A percentile compares a stretch with the other conserved stretches of the same genome.
Conservation (phyloP, 2,329 filamentous ascomycete genomes). For the Fusarium agapanthi region DNA sequence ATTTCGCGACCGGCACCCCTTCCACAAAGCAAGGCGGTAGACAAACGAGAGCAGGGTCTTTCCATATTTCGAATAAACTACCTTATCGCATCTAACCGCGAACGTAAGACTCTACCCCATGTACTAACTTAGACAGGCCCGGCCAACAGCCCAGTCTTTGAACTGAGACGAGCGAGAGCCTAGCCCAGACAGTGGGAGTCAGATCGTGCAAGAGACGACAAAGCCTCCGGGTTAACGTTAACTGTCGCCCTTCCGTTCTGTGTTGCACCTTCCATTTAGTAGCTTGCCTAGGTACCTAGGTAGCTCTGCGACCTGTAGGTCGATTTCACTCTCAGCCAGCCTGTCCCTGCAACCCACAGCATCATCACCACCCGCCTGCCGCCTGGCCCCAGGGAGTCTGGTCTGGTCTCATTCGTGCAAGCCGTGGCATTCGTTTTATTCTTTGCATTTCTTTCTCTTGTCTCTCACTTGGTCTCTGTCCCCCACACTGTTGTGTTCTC, state of each 20-base stretch:
- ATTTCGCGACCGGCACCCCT: conserved; percentile 1
- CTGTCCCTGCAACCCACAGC: conserved; percentile 41
- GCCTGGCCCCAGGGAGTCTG: conserved; percentile 25
- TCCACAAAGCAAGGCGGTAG: background rate
- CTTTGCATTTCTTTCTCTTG: conserved; percentile 23
- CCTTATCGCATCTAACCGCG: background rate
- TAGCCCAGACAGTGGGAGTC: background rate
- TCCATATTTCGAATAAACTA: background rate
- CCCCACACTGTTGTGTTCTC: conserved; percentile 24
- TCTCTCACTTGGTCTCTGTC: conserved; percentile 27
- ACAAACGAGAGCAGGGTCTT: background rate
- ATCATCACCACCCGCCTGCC: conserved; percentile 37
- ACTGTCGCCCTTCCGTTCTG: conserved; percentile 1
- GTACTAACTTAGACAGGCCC: conserved; percentile 20
- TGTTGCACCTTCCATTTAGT: conserved; percentile 18
- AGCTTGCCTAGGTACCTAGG: conserved; percentile 4
- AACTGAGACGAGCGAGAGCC: background rate
- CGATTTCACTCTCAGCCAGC: conserved; percentile 36
- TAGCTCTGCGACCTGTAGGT: conserved; percentile 9
- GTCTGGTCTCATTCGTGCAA: conserved; percentile 37
- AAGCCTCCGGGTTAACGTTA: conserved; percentile 14
- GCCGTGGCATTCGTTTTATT: conserved; percentile 41
- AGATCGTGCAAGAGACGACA: conserved; percentile 32
- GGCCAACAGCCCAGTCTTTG: conserved; percentile 17
- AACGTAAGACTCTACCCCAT: conserved; percentile 14